Base-by-base conservation (phyloP, 169 alveolate genomes). In the Eimeria necatrix region DNA sequence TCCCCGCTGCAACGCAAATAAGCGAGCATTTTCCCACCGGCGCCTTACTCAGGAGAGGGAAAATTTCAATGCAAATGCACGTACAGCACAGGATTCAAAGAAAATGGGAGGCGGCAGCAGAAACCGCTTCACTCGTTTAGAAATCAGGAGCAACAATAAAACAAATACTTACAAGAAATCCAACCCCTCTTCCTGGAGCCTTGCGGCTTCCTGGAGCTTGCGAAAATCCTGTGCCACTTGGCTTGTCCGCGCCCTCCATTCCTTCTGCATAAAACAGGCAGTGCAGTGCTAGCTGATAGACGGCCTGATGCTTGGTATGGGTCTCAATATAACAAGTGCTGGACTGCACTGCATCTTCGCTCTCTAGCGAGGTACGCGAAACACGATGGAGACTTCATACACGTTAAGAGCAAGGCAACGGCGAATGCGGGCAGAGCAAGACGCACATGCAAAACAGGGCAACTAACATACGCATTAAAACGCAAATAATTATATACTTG, bases 141-240 rank as follows among this genome's bases (percentile, higher is more conserved):
- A 46, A 32, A 0, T 41, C 64, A 53, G 53, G 52, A 26, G 32
- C 90, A 53, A 24, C 20, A 53, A 20, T n/a, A 22, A 3, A 26
- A 68, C 20, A 8, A 16, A 4, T 9, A 7, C 92, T 56, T 60
- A 85, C 92, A 7, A 85, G 80, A 59, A 85, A 85, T 16, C 92
- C 92, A 56, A 85, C 80, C 18, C 92, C 92, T 60, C 92, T 60
- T 41, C 92, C 92, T 3, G 92, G 92, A 32, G 92, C 92, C 92
- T 85, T 85, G 81, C 92, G 92, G 48, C 80, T 59, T 18, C 92
- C 92, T 9, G 92, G 92, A 18, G 92, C 92, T 59, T 85, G 92
- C 26, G 92, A 85, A n/a, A 59, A 85, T 3, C 81, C 92, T 64
- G 92, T 85, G 61, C 92, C 92, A 51, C 92, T 85, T n/a, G 76